Conservation (phyloP, 2,329 filamentous ascomycete species). For the Epichloe coenophiala region DNA sequence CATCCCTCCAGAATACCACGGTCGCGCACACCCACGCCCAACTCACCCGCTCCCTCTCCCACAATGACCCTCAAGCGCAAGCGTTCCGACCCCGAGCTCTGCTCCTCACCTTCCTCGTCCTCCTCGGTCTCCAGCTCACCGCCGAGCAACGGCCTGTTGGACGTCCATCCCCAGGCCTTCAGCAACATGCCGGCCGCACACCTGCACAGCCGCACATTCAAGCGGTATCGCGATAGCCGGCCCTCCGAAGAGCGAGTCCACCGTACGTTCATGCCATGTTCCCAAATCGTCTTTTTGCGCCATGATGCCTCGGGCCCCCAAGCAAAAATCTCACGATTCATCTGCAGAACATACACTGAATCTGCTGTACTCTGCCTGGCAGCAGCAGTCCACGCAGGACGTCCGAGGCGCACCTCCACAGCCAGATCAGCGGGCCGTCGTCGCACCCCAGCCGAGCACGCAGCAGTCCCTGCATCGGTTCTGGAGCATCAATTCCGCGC, state of each 20-base stretch:
- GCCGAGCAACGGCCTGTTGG: constrained; percentile 16
- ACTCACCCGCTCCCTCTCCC: background rate
- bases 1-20: too few species aligned
- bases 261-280: constrained; percentile 28
- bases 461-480: constrained; percentile 45
- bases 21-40: too few species aligned
- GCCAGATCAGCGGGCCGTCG: background rate
- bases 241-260: constrained; percentile 43
- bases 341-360: constrained; percentile 41
- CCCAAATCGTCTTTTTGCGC: background rate
- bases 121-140: constrained; percentile 17
- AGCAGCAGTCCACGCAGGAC: constrained; percentile 12
- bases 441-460: constrained; percentile 5
- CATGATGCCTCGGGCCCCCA: too few species aligned
- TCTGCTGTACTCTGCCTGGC: constrained; percentile 39
- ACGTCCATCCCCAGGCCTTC: constrained; percentile 16
- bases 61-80: constrained; percentile 49
- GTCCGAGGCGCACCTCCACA: constrained; percentile 10
- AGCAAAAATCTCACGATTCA: background rate
- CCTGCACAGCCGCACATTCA: constrained; percentile 44
- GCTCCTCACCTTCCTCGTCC: constrained; percentile 29
- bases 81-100: constrained; percentile 45
- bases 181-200: constrained; percentile 22
- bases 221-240: constrained; percentile 45
- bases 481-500: constrained; percentile 37